A percentile compares a stretch with the other conserved stretches of the same genome.
phyloP scores from a whole-genome alignment of 306 rosid species.

The Fragaria iinumae region DNA sequence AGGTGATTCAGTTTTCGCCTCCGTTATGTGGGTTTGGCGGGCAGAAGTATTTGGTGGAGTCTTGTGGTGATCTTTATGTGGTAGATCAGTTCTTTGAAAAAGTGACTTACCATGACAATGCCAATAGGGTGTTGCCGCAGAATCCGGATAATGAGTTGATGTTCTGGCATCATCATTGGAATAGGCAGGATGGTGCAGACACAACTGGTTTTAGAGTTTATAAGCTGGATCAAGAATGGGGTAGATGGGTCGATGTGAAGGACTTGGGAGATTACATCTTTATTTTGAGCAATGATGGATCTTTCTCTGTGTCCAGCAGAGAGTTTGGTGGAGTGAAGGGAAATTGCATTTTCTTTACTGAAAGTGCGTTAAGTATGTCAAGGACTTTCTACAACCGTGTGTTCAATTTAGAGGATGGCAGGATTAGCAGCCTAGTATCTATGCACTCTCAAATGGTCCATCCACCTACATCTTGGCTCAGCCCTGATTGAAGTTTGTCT shows the following conservation, averaged over 20 bases:
- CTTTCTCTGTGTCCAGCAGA: slow-evolving; percentile 10
- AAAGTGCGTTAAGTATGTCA: background rate
- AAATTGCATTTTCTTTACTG: slow-evolving; percentile 29
- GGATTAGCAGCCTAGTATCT: background rate
- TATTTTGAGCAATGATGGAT: slow-evolving; percentile 24
- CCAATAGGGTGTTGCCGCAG: background rate
- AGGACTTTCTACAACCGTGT: background rate
- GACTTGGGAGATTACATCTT: slow-evolving; percentile 29
- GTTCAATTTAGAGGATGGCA: background rate
- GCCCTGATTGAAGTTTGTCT: background rate
- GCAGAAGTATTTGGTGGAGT: slow-evolving; percentile 60
- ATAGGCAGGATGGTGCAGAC: background rate
- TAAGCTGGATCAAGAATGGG: slow-evolving; percentile 37
- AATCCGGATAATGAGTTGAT: background rate
- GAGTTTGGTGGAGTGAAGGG: slow-evolving; percentile 16
- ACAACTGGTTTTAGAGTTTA: slow-evolving; percentile 36
- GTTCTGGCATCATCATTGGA: background rate
- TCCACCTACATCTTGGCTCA: background rate
- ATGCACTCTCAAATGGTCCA: background rate
- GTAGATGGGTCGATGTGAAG: slow-evolving; percentile 27
- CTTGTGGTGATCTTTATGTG: slow-evolving; percentile 50
- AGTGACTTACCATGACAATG: too few species aligned
- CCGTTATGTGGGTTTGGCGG: slow-evolving; percentile 50
- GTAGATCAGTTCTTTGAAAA: slow-evolving; percentile 41
- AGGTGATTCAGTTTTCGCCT: slow-evolving; percentile 59